Base-by-base conservation (phyloP, 2,329 filamentous ascomycete genomes). In the Septoria petroselini region DNA sequence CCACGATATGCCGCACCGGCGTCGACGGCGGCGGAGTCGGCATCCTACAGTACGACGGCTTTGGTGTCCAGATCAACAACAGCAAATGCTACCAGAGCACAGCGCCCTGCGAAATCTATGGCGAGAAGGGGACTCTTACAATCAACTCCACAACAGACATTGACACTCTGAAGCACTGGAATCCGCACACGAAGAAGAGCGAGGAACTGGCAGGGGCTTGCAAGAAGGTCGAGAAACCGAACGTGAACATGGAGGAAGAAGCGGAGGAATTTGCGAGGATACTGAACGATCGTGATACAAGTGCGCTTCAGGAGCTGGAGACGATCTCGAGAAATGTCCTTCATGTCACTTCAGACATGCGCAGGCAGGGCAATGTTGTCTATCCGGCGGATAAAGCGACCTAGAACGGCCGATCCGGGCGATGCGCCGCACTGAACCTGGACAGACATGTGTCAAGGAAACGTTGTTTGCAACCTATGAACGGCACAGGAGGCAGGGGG, bases 221-320 rank as follows among this genome's bases (percentile, higher is more conserved):
- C 19, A 54, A 59, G 51, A 59, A 44, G n/a, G 60, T 60, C 17
- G 58, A 63, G 44, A 68, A 70, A 62, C 68, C 68, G 52, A 65
- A 71, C 45, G 58, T 74, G 30, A 76, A 75, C 54, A 61, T 77
- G 63, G 66, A 70, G 53, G 73, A 74, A 54, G 74, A 77, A 62
- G 73, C 73, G 27, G 62, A 59, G 23, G 73, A 74, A 57, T 73
- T 72, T 62, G 74, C 71, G 43, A 61, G 71, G 45, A 71, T 74
- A 23, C 66, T 77, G 29, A 57, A 66, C 9, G 60, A 68, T 47
- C 60, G 59, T 52, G 74, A 77, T 58, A 55, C 41, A 23, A 60
- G 62, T 47, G 71, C 67, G 11, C 60, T 68, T 35, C 62, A 52
- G 40, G 65, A 64, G 60, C 63, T 73, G 60, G 71, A 74, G 62